Evolutionary conservation across 345 rosid species (phyloP), one percentile per base, ranked within the genome.

Genomic region (Salix koriyanagi): DNA sequence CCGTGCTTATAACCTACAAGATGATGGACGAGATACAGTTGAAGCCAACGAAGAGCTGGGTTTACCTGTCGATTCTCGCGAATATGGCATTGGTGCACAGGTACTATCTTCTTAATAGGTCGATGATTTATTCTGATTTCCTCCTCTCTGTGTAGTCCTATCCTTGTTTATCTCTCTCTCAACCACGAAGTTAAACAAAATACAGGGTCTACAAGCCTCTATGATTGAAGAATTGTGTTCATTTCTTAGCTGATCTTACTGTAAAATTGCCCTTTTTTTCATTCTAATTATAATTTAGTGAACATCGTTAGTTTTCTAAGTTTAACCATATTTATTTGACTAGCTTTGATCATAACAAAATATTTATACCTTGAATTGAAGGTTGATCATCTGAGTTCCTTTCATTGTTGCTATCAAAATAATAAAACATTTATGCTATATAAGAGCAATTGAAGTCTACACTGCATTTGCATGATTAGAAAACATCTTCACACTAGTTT

Each of bases 71-170:
- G 97, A 94, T 83, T 94, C 97, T 19, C 86, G 97, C 65, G 97
- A 94, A 79, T 94, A 94, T 73, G 97, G 98, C 66, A 88, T 94
- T 65, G 98, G 96, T 46, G 98, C 98, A 58, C 96, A 90, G 97
- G 98, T 94, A 90, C 32, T 23, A 8, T 60, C 41, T 44, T 46
- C 7, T 23, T 65, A 36, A 72, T 14, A 56, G 23, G 37, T 14
- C 39, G 25, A 37, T 46, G n/a, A 32, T 14, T n/a, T n/a, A 25
- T 62, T 26, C 65, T 32, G 62, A 21, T 52, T 71, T 50, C 62
- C 23, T 52, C 44, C 52, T 25, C 34, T n/a, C 19, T 56, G 3
- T 72, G 37, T 14, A 70, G 42, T 50, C 37, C 73, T 50, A 16
- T 61, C 5, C 73, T 21, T 30, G 23, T 46, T 7, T 19, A 21